A percentile compares a stretch with the other conserved stretches of the same genome.
phyloP scores from a whole-genome alignment of 352 stramenopile species.

The Globisporangium rhizosaccharum region DNA sequence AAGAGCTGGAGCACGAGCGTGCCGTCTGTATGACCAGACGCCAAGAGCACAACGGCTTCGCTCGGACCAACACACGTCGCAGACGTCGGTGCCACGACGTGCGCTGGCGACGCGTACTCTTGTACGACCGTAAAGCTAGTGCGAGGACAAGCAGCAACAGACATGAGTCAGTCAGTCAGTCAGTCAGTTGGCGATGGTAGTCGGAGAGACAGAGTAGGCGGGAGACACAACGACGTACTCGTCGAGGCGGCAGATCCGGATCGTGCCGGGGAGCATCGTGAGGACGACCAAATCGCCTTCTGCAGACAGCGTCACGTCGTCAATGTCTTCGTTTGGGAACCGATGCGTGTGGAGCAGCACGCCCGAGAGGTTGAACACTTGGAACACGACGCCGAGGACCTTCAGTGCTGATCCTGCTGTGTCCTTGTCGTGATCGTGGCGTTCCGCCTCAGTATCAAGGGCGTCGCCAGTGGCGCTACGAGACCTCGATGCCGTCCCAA shows the following conservation, averaged over 20 bases:
- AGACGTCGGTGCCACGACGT: slow-evolving; percentile 41
- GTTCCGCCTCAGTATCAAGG: neutral
- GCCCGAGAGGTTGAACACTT: slow-evolving; percentile 69
- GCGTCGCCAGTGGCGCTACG: neutral
- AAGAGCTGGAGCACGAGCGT: slow-evolving; percentile 76
- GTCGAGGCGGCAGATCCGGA: slow-evolving; percentile 72
- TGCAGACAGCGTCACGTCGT: slow-evolving; percentile 44
- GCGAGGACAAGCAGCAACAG: slow-evolving; percentile 7
- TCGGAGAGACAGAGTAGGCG: neutral
- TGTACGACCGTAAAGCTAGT: slow-evolving; percentile 65
- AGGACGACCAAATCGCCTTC: slow-evolving; percentile 76
- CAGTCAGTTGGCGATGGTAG: neutral
- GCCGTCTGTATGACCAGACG: slow-evolving; percentile 63
- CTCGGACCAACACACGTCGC: slow-evolving; percentile 60
- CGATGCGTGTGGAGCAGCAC: slow-evolving; percentile 41
- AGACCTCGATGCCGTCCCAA: too few species aligned
- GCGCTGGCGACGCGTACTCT: slow-evolving; percentile 42
- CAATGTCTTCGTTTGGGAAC: slow-evolving; percentile 41
- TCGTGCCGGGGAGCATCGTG: slow-evolving; percentile 33
- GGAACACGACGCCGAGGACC: slow-evolving; percentile 19
- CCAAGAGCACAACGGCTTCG: slow-evolving; percentile 71
- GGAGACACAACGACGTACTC: slow-evolving; percentile 45
- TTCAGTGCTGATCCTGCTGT: neutral
- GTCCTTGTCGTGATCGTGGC: neutral
- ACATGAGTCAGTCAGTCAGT: slow-evolving; percentile 1